Conservation (phyloP, 2,329 filamentous ascomycete genomes). For the Alternaria sp. region DNA sequence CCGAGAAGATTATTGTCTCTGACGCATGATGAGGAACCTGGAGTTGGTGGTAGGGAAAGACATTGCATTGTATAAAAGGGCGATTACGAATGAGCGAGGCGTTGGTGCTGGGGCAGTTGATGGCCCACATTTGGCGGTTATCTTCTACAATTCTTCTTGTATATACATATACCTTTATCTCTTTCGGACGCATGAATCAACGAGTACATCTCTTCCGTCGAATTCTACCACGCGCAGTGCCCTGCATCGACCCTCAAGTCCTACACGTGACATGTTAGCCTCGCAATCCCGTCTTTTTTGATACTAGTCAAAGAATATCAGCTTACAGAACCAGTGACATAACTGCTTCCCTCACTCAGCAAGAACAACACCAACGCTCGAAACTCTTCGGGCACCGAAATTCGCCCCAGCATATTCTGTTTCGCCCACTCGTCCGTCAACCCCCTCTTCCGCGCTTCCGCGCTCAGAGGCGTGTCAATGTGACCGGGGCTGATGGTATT, state of each 20-base stretch:
- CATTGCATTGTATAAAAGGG: neutral
- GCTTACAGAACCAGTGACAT: slow-evolving; percentile 63
- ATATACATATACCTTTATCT: neutral
- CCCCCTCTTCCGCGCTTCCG: slow-evolving; percentile 37
- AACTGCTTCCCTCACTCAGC: slow-evolving; percentile 58
- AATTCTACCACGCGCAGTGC: slow-evolving; percentile 44
- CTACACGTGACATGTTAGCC: slow-evolving; percentile 3
- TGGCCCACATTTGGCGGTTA: neutral
- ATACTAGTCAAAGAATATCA: neutral
- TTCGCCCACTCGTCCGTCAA: slow-evolving; percentile 39
- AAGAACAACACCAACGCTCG: slow-evolving; percentile 39
- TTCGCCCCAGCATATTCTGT: slow-evolving; percentile 45
- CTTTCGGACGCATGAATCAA: neutral
- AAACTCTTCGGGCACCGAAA: slow-evolving; percentile 41
- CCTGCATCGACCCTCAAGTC: slow-evolving; percentile 54
- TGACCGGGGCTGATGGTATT: slow-evolving; percentile 63
- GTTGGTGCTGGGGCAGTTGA: neutral
- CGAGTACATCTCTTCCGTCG: neutral
- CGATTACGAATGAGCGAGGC: neutral
- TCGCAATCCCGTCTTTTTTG: too few species aligned
- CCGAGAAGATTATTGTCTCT: too few species aligned
- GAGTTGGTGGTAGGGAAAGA: neutral
- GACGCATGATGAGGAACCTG: neutral
- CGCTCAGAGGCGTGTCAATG: slow-evolving; percentile 55
- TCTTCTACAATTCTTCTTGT: neutral